Percentiles rank a stretch among this genome's conserved stretches.
phyloP scores from a whole-genome alignment of 805 yeast genomes.

The Metschnikowia amazonensis region DNA sequence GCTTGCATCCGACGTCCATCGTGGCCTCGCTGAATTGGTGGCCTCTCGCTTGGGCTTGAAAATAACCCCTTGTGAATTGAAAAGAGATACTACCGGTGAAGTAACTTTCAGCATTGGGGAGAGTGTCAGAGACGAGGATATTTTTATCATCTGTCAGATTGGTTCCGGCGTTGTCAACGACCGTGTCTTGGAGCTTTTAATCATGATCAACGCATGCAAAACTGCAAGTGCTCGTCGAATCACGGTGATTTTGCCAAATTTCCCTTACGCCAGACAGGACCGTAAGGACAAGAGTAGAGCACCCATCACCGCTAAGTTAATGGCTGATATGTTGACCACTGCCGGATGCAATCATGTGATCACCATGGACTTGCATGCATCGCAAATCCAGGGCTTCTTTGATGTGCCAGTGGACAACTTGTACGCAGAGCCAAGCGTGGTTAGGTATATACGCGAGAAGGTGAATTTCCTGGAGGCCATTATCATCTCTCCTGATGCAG shows the following conservation, averaged over 20 bases:
- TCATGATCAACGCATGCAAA: constrained; percentile 79
- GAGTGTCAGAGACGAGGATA: constrained; percentile 81
- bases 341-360: constrained; percentile 86
- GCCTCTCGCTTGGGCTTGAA: constrained; percentile 57
- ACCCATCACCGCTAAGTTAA: constrained; percentile 78
- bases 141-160: constrained; percentile 73
- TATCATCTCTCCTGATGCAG: constrained; percentile 83
- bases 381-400: constrained; percentile 84
- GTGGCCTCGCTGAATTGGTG: constrained; percentile 67
- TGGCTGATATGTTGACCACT: constrained; percentile 77
- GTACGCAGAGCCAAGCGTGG: constrained; percentile 80
- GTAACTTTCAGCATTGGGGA: constrained; percentile 75
- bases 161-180: constrained; percentile 77
- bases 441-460: constrained; percentile 66
- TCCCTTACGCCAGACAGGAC: constrained; percentile 88
- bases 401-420: constrained; percentile 80
- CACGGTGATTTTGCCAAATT: constrained; percentile 78
- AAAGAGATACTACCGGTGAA: constrained; percentile 68
- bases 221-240: constrained; percentile 80
- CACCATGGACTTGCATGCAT: constrained; percentile 86
- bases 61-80: constrained; percentile 59
- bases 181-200: constrained; percentile 65
- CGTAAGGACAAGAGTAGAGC: constrained; percentile 82
- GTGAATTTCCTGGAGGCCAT: constrained; percentile 59
- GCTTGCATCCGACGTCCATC: constrained; percentile 64